Evolutionary conservation across 2,329 filamentous ascomycete species (phyloP), one percentile per base, ranked within the genome.

Genomic region (Truncatella angustata): DNA sequence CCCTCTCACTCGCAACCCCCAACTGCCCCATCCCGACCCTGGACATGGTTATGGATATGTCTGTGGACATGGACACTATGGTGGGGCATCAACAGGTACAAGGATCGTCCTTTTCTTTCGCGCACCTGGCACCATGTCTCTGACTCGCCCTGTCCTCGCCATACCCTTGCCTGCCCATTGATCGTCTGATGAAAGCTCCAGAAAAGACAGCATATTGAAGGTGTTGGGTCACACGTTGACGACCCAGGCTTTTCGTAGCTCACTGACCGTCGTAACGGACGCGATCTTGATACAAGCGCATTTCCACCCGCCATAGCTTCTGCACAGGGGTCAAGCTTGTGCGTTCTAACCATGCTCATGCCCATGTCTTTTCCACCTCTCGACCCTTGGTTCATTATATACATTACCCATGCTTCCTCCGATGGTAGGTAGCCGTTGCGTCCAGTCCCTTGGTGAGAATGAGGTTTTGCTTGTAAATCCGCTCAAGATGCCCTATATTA

Each of bases 401-500:
- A 39, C 36, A 20, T 7, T 20, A 14, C 24, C 24, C 24, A 26
- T 34, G 26, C n/a, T 44, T 12, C 14, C 5, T 28, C 23, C 26
- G 18, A 9, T 3, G 24, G 18, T 32, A 46, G 11, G 24, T n/a
- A n/a, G 18, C n/a, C n/a, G n/a, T n/a, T n/a, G n/a, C n/a, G n/a
- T n/a, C n/a, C n/a, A n/a, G n/a, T n/a, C n/a, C n/a, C n/a, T 16
- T 11, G n/a, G 30, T 34, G 20, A 16, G 23, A 26, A 9, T 20
- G n/a, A n/a, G n/a, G n/a, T n/a, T n/a, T n/a, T n/a, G n/a, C n/a
- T n/a, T 47, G 24, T 18, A 18, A 18, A 34, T 20, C 12, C 24
- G 18, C 16, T 44, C 50, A 50, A 60, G 50, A 58, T 61, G 56
- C 49, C n/a, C 54, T 63, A 61, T 61, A 61, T 62, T 60, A 54